Conservation (phyloP, 1,284 basidiomycete species). For the Clitocybe nebularis region DNA sequence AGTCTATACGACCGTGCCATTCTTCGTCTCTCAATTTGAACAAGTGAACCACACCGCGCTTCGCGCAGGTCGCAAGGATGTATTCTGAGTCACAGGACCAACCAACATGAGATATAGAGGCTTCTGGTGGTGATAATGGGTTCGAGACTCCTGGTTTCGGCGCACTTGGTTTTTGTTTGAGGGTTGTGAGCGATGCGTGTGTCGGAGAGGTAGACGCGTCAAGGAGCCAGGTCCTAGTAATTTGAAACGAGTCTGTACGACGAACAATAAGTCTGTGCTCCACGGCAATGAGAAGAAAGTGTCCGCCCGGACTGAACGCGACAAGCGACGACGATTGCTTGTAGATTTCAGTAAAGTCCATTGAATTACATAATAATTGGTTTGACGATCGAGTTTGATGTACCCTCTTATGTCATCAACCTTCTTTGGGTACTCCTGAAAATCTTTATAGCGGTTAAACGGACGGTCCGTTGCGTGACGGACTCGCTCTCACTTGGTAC, state of each 20-base stretch:
- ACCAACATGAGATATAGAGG: conserved; percentile 64
- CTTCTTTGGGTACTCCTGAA: too few relatives aligned
- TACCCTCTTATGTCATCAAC: not conserved
- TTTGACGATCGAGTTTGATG: not conserved
- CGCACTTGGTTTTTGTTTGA: conserved; percentile 24
- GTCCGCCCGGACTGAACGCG: conserved; percentile 68
- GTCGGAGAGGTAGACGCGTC: conserved; percentile 48
- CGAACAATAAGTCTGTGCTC: conserved; percentile 72
- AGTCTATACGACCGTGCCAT: conserved; percentile 69
- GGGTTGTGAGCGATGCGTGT: conserved; percentile 31
- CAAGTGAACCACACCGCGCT: conserved; percentile 62
- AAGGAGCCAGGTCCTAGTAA: conserved; percentile 68
- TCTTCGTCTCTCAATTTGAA: conserved; percentile 71
- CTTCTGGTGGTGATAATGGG: conserved; percentile 20
- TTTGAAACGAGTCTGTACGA: conserved; percentile 71
- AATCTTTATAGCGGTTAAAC: too few relatives aligned
- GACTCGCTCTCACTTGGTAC: not conserved
- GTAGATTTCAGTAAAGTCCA: conserved; percentile 82
- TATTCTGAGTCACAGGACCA: conserved; percentile 87
- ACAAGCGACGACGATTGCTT: conserved; percentile 65
- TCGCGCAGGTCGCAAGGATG: conserved; percentile 70
- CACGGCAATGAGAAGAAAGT: conserved; percentile 71
- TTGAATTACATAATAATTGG: conserved; percentile 18
- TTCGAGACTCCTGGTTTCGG: conserved; percentile 20
- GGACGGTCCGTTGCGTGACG: not conserved